Evolutionary conservation across 495 filamentous ascomycete species (phyloP).

Genomic region (Penicillium arizonense): DNA sequence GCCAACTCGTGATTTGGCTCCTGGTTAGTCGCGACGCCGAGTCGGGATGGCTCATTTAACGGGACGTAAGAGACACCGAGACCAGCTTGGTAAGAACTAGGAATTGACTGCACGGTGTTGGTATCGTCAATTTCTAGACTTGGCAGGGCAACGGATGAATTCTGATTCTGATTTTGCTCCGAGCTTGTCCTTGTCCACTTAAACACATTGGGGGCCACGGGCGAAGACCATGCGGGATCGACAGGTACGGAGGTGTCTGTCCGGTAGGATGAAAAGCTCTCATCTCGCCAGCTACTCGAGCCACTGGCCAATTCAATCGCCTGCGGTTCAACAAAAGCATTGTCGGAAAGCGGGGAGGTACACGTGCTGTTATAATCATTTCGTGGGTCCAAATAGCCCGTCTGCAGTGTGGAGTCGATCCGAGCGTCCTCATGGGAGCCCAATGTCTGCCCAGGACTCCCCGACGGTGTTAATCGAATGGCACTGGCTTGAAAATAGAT

Average conservation of each 20-base stretch:
- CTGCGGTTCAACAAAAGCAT: constrained; percentile 13
- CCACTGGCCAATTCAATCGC: constrained; percentile 18
- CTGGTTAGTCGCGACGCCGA: constrained; percentile 23
- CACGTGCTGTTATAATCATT: constrained; percentile 13
- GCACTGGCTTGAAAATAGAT: constrained; percentile 33
- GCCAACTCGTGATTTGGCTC: constrained; percentile 11
- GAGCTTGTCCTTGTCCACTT: constrained; percentile 11
- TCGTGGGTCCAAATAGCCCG: constrained; percentile 11
- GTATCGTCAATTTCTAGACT: background rate
- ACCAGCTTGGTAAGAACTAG: background rate
- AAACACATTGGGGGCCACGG: constrained; percentile 6
- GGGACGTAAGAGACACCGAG: constrained; percentile 9
- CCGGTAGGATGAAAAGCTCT: constrained; percentile 2
- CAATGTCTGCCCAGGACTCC: constrained; percentile 14
- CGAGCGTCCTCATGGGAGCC: constrained; percentile 12
- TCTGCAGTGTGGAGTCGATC: constrained; percentile 13
- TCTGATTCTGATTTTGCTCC: constrained; percentile 13
- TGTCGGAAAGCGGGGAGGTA: constrained; percentile 9
- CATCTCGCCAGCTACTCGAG: constrained; percentile 7
- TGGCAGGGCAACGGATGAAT: constrained; percentile 3
- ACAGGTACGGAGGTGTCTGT: background rate
- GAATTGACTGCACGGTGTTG: background rate
- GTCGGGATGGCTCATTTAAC: constrained; percentile 10
- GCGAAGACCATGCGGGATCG: constrained; percentile 7
- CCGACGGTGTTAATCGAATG: constrained; percentile 33